Evolutionary conservation across 768 basidiomycete genomes (phyloP), one percentile per base, ranked within the genome.

Genomic region (Agaricus subrufescens): DNA sequence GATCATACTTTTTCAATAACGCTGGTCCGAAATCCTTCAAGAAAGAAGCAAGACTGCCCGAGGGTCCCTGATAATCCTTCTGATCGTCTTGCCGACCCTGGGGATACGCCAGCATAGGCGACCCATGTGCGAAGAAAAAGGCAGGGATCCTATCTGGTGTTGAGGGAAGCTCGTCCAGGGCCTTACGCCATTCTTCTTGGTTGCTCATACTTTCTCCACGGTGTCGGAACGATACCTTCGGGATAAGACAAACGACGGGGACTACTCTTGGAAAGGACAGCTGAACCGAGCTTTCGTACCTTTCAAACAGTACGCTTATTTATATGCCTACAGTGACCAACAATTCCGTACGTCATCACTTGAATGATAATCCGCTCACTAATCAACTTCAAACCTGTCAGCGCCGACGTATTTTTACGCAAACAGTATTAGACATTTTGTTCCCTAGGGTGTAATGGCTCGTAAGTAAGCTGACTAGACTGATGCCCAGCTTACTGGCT

Each of bases 81-180:
- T 70, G 42, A 5, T 60, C 61, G 6, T 62, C 61, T 6, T 52
- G 52, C 15, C 43, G 47, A 5, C 54, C 60, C 23, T 67, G 62
- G 1, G 75, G 70, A 62, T 74, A 74, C 1, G 74, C 74, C 26
- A 84, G 67, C 63, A 81, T 64, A 0, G 84, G 83, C 39, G 83
- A 83, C 7, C 87, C 86, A 69, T 89, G 87, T 3, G 77, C 84
- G 59, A 90, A 88, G 76, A 87, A 92, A 73, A 92, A 86, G 0
- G 82, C 73, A 0, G 89, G 89, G 23, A 90, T 86, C 38, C 79
- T 77, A n/a, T 76, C 66, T 3, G 83, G 81, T 1, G 77, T 80
- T 3, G 76, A 62, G 0, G 86, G 85, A 0, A 87, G 75, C 0
- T 74, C 69, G 1, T 81, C 75, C 3, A 87, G 74, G 2, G 81